phyloP scores from a whole-genome alignment of 257 asterid species.

The Henckelia pumila region DNA sequence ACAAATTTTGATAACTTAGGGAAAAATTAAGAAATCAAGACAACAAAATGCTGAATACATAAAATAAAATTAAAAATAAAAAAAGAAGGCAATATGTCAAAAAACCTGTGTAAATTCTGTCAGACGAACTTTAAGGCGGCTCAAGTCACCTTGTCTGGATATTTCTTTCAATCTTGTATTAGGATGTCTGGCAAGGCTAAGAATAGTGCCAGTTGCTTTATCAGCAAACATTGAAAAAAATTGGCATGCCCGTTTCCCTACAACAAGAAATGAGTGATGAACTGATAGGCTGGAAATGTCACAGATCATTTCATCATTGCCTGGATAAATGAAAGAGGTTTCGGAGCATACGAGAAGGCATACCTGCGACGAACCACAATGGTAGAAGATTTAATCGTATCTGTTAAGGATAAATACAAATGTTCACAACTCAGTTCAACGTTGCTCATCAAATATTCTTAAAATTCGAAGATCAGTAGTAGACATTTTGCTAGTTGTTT shows the following conservation, averaged over 20 bases:
- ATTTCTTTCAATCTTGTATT: conserved; percentile 28
- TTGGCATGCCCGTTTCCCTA: conserved; percentile 66
- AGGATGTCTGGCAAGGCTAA: conserved; percentile 38
- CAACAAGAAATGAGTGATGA: conserved; percentile 18
- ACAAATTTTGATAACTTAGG: conserved; percentile 2
- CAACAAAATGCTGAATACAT: conserved; percentile 5
- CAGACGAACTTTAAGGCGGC: conserved; percentile 53
- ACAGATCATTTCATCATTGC: conserved; percentile 21
- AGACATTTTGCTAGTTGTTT: too few relatives aligned
- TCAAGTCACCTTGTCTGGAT: conserved; percentile 35
- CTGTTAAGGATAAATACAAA: conserved; percentile 47
- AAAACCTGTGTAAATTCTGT: conserved; percentile 71
- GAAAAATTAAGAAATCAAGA: conserved; percentile 2
- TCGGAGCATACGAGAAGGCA: conserved; percentile 17
- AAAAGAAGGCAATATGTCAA: conserved; percentile 19
- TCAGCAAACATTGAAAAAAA: conserved; percentile 59
- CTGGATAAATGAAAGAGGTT: conserved; percentile 24
- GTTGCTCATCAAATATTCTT: conserved; percentile 8
- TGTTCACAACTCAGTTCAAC: conserved; percentile 3
- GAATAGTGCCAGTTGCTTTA: conserved; percentile 42
- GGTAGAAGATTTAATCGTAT: conserved; percentile 63
- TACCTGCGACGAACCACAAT: conserved; percentile 75
- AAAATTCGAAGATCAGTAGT: background rate
- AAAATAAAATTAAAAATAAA: too few relatives aligned
- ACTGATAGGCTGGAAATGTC: conserved; percentile 14